Base-by-base conservation (phyloP, 257 asterid genomes). In the Oldenlandia corymbosa region DNA sequence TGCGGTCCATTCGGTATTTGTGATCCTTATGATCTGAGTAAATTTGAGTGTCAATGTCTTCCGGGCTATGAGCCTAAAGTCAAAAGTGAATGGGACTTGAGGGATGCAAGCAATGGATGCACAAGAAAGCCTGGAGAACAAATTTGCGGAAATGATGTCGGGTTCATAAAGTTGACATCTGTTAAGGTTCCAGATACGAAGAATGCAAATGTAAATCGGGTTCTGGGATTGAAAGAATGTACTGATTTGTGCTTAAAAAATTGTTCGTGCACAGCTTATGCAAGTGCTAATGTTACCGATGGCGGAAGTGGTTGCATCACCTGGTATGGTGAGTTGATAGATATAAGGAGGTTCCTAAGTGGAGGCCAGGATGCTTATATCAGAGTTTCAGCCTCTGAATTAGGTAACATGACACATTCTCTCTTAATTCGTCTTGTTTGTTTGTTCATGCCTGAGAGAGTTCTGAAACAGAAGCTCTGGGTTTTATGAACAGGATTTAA, bases 261-360 rank as follows among this genome's bases (percentile, higher is more conserved):
- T 1, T 78, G 83, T 26, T 71, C 75, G 5, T 78, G 83, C 71
- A 64, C 52, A 12, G 78, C 72, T n/a, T 78, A 68, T 48, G 61
- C 80, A 17, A 63, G 64, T 42, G 72, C 78, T 18, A 71, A 78
- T 37, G 65, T 75, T 21, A 78, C 66, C 61, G 62, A 16, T 7
- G 73, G 78, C 10, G 80, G 68, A 31, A 68, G 65, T 28, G 83
- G 83, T 46, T 78, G 83, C 73, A n/a, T 78, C 52, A 49, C 71
- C 57, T 78, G 83, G 83, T 62, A 68, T 13, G 77, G 75, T 13
- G 66, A 68, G 21, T 47, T 78, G 65, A 30, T 21, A 21, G 83
- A 78, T 64, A 64, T 66, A 10, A 78, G 74, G 69, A 66, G 55
- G 32, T 74, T 70, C 23, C 51, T 66, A 50, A 47, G 70, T 49